Conservation (phyloP, 495 filamentous ascomycete species). For the Xylaria bambusicola region DNA sequence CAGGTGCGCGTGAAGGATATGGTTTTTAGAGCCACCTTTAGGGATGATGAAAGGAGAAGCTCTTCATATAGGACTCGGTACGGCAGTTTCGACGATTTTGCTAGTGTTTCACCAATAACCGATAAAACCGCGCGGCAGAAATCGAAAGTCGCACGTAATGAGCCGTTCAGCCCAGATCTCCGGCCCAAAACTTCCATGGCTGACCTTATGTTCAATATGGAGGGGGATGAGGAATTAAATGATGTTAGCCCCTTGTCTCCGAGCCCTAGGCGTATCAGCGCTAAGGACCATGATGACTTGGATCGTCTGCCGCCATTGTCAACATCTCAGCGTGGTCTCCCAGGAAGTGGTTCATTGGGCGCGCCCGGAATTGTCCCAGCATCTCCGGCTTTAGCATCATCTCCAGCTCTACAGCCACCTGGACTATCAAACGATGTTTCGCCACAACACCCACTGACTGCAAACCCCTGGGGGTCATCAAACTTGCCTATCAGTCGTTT, state of each 20-base stretch:
- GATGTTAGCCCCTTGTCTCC: constrained; percentile 20
- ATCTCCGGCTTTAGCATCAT: constrained; percentile 9
- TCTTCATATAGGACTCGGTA: constrained; percentile 49
- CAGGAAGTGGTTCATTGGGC: constrained; percentile 29
- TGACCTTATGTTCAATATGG: constrained; percentile 96
- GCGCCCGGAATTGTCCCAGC: constrained; percentile 17
- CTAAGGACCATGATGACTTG: constrained; percentile 20
- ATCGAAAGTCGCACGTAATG: constrained; percentile 48
- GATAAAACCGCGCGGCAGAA: constrained; percentile 52
- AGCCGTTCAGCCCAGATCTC: constrained; percentile 60
- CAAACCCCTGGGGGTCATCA: constrained; percentile 63
- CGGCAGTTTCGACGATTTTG: constrained; percentile 58
- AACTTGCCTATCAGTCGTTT: constrained; percentile 62
- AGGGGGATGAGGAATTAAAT: constrained; percentile 61
- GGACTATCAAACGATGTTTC: constrained; percentile 9
- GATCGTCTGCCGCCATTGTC: constrained; percentile 23
- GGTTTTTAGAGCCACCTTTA: constrained; percentile 59
- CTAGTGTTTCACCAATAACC: constrained; percentile 51
- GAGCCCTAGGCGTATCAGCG: constrained; percentile 10
- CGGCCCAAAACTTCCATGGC: constrained; percentile 61
- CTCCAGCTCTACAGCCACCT: background rate
- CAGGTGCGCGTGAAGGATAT: constrained; percentile 51
- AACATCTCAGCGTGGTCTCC: constrained; percentile 34
- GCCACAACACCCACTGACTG: constrained; percentile 24
- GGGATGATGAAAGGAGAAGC: constrained; percentile 60